phyloP scores from a whole-genome alignment of 192 early-diverging fungal genomes.

The Oehlia diaphana region DNA sequence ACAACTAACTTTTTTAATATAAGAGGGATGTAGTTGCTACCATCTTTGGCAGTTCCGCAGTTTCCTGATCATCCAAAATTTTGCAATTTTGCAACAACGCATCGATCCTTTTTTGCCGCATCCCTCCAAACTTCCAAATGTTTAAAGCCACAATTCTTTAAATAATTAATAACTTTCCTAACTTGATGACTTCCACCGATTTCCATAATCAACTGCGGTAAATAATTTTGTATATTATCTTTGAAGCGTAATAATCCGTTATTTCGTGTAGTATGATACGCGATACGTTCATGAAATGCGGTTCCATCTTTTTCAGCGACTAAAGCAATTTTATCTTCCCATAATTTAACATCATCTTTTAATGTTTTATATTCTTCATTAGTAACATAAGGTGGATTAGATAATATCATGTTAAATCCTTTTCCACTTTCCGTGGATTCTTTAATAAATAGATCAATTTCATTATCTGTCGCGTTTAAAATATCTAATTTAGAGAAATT shows the following conservation, averaged over 20 bases:
- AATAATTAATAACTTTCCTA: conserved; percentile 36
- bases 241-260: background rate
- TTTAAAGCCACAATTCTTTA: conserved; percentile 57
- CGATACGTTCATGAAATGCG: conserved; percentile 60
- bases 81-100: conserved; percentile 47
- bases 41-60: too few relatives aligned
- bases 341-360: conserved; percentile 73
- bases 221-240: conserved; percentile 14
- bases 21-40: too few relatives aligned
- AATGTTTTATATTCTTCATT: conserved; percentile 63
- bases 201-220: conserved; percentile 79
- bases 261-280: conserved; percentile 37
- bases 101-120: conserved; percentile 66
- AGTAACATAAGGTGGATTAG: conserved; percentile 92
- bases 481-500: conserved; percentile 29
- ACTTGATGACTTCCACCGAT: conserved; percentile 80
- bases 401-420: conserved; percentile 72
- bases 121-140: conserved; percentile 76
- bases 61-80: too few relatives aligned
- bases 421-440: conserved; percentile 11
- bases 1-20: too few relatives aligned
- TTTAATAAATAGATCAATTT: background rate
- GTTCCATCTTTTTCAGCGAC: conserved; percentile 62
- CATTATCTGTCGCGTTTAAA: background rate
- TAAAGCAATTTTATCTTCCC: conserved; percentile 84